A percentile compares a stretch with the other conserved stretches of the same genome.
Conservation (phyloP, 306 rosid species). For the Prunus mira region DNA sequence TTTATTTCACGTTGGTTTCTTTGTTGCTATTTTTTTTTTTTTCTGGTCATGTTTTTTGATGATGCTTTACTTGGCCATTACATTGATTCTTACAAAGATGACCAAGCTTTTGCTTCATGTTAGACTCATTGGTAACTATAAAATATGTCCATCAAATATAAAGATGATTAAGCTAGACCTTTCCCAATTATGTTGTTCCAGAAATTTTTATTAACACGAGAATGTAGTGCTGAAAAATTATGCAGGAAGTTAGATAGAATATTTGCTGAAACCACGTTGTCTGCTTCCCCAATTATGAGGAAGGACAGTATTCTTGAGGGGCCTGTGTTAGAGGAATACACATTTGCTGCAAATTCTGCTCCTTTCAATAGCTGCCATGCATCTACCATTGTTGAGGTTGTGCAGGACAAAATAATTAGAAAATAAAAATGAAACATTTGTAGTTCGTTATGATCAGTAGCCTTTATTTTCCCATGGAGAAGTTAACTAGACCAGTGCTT, state of each 20-base stretch:
- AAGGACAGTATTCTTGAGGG: constrained; percentile 32
- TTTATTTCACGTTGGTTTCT: not conserved
- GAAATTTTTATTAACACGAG: not conserved
- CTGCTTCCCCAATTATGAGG: constrained; percentile 30
- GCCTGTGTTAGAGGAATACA: constrained; percentile 56
- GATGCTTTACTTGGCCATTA: not conserved
- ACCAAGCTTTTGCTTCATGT: no score
- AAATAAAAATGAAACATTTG: not conserved
- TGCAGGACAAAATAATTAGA: not conserved
- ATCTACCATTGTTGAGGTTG: constrained; percentile 93
- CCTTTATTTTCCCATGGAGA: not conserved
- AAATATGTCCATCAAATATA: no score
- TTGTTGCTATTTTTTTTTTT: no score
- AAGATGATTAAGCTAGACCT: not conserved
- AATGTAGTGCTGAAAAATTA: not conserved
- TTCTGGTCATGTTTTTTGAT: not conserved
- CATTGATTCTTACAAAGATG: not conserved
- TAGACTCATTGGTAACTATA: no score
- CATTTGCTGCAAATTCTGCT: constrained; percentile 58
- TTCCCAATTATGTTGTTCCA: not conserved
- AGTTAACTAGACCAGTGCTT: constrained; percentile 1
- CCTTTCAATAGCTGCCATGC: constrained; percentile 84
- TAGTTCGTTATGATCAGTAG: not conserved
- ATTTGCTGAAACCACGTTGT: constrained; percentile 10
- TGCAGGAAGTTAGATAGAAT: constrained; percentile 43